A percentile compares a stretch with the other conserved stretches of the same genome.
phyloP scores from a whole-genome alignment of 2,329 filamentous ascomycete genomes.

The Leptosphaerulina australis region DNA sequence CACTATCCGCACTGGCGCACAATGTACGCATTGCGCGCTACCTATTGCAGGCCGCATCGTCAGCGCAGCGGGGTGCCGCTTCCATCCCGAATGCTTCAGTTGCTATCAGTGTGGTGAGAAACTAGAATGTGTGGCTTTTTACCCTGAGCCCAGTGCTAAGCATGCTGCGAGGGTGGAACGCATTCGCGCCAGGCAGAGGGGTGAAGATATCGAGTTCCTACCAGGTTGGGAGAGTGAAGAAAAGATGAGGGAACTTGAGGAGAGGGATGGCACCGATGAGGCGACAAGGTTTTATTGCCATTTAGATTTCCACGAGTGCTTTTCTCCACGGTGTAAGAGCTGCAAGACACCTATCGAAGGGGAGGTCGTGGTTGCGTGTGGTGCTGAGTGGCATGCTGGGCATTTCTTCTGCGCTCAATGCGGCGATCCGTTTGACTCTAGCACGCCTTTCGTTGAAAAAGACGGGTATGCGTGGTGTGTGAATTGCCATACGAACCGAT shows the following conservation, averaged over 20 bases:
- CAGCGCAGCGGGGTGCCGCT: slow-evolving; percentile 78
- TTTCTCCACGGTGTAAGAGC: slow-evolving; percentile 89
- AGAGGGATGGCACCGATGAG: slow-evolving; percentile 67
- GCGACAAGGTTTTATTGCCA: slow-evolving; percentile 89
- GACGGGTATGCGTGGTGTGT: slow-evolving; percentile 98
- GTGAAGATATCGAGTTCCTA: slow-evolving; percentile 55
- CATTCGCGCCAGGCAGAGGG: slow-evolving; percentile 67
- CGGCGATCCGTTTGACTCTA: slow-evolving; percentile 74
- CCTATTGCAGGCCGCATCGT: slow-evolving; percentile 92
- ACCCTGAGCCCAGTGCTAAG: slow-evolving; percentile 80
- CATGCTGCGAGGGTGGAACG: slow-evolving; percentile 74
- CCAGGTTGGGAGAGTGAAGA: slow-evolving; percentile 57
- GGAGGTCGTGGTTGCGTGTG: slow-evolving; percentile 91
- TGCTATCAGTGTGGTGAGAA: slow-evolving; percentile 87
- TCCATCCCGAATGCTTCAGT: slow-evolving; percentile 91
- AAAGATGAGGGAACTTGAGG: slow-evolving; percentile 63
- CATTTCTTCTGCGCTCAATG: slow-evolving; percentile 99
- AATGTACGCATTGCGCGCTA: slow-evolving; percentile 81
- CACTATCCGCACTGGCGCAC: slow-evolving; percentile 64
- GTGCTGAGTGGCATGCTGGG: slow-evolving; percentile 93
- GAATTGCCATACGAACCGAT: slow-evolving; percentile 87
- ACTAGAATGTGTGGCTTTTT: slow-evolving; percentile 95
- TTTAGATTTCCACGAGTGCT: slow-evolving; percentile 97
- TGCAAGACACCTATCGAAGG: slow-evolving; percentile 97
- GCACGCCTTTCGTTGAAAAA: slow-evolving; percentile 89